These are phyloP conservation scores for Torrubiellomyces zombiae DNA, from an alignment of 2,329 filamentous ascomycete species.

Conservation along the genomic window DNA sequence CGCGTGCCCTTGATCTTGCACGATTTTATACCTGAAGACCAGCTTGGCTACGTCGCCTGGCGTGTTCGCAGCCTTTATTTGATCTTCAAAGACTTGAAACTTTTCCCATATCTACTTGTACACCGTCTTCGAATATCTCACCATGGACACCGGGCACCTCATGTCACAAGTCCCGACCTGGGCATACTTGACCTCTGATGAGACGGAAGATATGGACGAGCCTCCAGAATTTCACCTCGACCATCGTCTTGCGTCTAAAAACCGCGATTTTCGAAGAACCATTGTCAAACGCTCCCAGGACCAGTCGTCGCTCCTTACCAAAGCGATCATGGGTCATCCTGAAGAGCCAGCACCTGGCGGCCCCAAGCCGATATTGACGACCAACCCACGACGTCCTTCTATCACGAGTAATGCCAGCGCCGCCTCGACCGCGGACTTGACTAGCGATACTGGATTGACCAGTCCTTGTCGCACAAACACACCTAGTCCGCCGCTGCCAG, in stretches of 20 bases:
- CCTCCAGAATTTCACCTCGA: constrained; percentile 49
- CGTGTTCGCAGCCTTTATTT: no score
- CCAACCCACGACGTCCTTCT: constrained; percentile 36
- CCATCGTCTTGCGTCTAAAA: no score
- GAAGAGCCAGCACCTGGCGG: constrained; percentile 34
- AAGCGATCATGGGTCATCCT: constrained; percentile 55
- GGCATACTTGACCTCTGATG: constrained; percentile 31
- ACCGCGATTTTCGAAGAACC: constrained; percentile 28
- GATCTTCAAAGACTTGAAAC: constrained; percentile 12
- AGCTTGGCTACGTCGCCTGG: no score
- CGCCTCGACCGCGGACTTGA: constrained; percentile 75
- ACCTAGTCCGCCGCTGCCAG: constrained; percentile 68
- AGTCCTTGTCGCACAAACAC: constrained; percentile 79
- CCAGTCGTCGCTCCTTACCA: constrained; percentile 73
- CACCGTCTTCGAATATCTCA: constrained; percentile 4
- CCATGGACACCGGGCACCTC: constrained; percentile 11
- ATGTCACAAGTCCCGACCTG: constrained; percentile 14
- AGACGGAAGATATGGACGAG: constrained; percentile 70
- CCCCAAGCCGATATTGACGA: constrained; percentile 17
- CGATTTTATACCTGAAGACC: no score
- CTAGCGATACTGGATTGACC: constrained; percentile 84
- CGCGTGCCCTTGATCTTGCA: no score
- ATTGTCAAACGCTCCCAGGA: constrained; percentile 30
- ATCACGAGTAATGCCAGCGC: constrained; percentile 67
- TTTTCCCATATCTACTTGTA: neutral